A percentile compares a stretch with the other conserved stretches of the same genome.
Conservation (phyloP, 306 rosid genomes). For the Casuarina cunninghamiana region DNA sequence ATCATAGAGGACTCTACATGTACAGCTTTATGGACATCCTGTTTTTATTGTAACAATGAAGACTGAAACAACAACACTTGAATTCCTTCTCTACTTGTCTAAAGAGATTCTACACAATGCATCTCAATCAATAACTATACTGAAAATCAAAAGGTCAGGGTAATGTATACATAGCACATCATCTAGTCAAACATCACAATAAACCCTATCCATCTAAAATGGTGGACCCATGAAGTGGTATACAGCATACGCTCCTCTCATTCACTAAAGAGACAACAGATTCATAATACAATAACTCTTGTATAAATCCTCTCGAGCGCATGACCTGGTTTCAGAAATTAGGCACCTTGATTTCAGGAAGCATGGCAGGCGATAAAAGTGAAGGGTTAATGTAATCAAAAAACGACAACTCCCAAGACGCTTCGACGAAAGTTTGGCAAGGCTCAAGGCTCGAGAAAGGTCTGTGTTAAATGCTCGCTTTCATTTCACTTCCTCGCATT, state of each 20-base stretch:
- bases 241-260: too few relatives aligned
- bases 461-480: not conserved
- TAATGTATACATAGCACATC: not conserved
- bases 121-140: not conserved
- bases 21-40: too few relatives aligned
- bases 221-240: not conserved
- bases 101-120: too few relatives aligned
- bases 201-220: not conserved
- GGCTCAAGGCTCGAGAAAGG: not conserved
- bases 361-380: not conserved
- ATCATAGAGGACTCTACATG: too few relatives aligned
- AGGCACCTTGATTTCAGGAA: not conserved
- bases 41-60: too few relatives aligned
- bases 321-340: not conserved
- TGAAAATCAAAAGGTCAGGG: not conserved
- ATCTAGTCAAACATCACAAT: not conserved
- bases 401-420: not conserved
- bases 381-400: not conserved
- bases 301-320: too few relatives aligned
- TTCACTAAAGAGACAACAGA: too few relatives aligned
- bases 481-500: not conserved
- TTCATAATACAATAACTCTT: too few relatives aligned
- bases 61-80: too few relatives aligned
- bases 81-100: too few relatives aligned
- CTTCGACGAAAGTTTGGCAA: not conserved